These are phyloP conservation scores for Diaporthe helianthi DNA, from an alignment of 2,329 filamentous ascomycete species.

Conservation along the genomic window DNA sequence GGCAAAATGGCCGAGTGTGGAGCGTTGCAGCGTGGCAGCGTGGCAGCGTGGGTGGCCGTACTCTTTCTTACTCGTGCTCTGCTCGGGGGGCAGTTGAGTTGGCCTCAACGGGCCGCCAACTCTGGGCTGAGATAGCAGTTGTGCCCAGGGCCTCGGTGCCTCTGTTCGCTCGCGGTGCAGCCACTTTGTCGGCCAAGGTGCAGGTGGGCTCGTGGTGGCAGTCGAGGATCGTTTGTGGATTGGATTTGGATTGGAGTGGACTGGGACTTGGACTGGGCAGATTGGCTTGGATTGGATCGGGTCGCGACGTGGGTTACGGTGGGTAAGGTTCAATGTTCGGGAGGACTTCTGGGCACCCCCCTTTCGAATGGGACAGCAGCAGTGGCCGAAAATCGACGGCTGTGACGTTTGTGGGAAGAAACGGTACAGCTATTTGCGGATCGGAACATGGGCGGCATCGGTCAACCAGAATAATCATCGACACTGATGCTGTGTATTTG, in stretches of 20 bases:
- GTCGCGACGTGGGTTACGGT: constrained; percentile 22
- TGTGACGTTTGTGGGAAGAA: constrained; percentile 34
- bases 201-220: constrained; percentile 18
- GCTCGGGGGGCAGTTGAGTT: constrained; percentile 17
- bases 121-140: constrained; percentile 34
- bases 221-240: constrained; percentile 19
- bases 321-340: constrained; percentile 26
- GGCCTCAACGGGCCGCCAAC: constrained; percentile 38
- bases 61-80: constrained; percentile 33
- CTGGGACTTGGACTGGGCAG: constrained; percentile 14
- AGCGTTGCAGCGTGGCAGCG: constrained; percentile 26
- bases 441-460: constrained; percentile 27
- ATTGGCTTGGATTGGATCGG: constrained; percentile 27
- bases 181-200: constrained; percentile 19
- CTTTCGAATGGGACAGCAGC: constrained; percentile 29
- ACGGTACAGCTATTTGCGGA: constrained; percentile 30
- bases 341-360: constrained; percentile 22
- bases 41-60: constrained; percentile 29
- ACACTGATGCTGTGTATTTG: constrained; percentile 26
- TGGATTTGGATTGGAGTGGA: constrained; percentile 18
- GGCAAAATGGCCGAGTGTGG: constrained; percentile 34
- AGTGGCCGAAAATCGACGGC: constrained; percentile 14
- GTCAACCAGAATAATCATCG: constrained; percentile 24
- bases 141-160: constrained; percentile 21
- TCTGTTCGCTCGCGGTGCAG: constrained; percentile 1